Evolutionary conservation across 2,329 filamentous ascomycete genomes (phyloP), one percentile per base, ranked within the genome.

Genomic region (Stemphylium lycopersici): DNA sequence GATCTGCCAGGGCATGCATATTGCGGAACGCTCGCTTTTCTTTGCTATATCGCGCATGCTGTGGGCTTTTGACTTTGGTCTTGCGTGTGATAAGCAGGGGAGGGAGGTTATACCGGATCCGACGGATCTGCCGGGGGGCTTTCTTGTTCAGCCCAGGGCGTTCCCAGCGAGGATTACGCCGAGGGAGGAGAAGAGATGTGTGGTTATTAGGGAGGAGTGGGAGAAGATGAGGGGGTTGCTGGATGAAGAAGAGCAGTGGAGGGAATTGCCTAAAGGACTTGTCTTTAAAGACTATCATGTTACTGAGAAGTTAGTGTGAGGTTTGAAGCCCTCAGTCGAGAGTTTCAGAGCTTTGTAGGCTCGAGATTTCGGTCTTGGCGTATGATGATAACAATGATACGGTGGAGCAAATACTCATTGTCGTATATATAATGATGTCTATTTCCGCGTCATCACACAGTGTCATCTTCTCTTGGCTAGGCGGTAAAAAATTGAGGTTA

Each of bases 1-100:
- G 6, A 48, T 75, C 12, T 77, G 74, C 45, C 74, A 71, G 8
- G 73, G 75, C 6, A 75, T 73, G 61, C 73, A 76, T 40, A 67
- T 77, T 31, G 75, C 68, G 0, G 68, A 74, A 32, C 61, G 68
- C 4, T 68, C 59, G 2, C 39, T 76, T 1, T 73, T 70, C 24
- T 51, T 75, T 3, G 65, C 62, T 3, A 67, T 76, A 2, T 60
- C 73, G 6, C 60, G 69, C 4, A 11, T 75, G 7, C 55, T 76
- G 1, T 77, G 74, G 74, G 70, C 63, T 2, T 72, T 76, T 50
- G 53, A 74, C 5, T 55, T 68, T 6, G 20, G 48, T 2, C 46
- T 45, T 4, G 60, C 37, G 2, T 11, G 1, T 0, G 50, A 54
- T 37, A 41, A 3, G 4, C 5, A 55, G 2, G 60, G 59, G 1